Conservation (phyloP, 2,329 filamentous ascomycete species). For the Aspergillus brunneoviolaceus region DNA sequence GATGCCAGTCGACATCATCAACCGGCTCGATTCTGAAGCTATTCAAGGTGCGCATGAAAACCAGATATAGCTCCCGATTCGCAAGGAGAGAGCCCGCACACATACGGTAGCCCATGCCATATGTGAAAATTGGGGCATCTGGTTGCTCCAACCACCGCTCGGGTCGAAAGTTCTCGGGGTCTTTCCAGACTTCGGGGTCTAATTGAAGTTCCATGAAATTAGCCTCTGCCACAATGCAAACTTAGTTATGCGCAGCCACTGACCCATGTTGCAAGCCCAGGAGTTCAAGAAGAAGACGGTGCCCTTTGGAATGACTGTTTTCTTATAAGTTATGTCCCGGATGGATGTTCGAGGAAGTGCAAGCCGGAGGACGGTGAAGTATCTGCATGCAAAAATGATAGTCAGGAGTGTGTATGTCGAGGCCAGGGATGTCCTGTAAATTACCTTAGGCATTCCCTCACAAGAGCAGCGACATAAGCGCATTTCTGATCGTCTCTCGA, state of each 20-base stretch:
- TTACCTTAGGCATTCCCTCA: slow-evolving; percentile 60
- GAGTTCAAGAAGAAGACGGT: slow-evolving; percentile 66
- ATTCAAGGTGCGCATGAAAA: slow-evolving; percentile 62
- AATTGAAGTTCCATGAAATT: neutral
- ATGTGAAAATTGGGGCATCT: slow-evolving; percentile 64
- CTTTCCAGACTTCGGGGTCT: slow-evolving; percentile 58
- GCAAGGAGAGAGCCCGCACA: slow-evolving; percentile 64
- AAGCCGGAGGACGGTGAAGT: slow-evolving; percentile 63
- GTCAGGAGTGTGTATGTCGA: neutral
- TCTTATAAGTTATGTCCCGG: slow-evolving; percentile 59
- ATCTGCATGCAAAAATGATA: slow-evolving; percentile 34
- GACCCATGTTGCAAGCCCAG: slow-evolving; percentile 69
- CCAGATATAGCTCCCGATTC: slow-evolving; percentile 64
- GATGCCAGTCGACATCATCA: slow-evolving; percentile 58
- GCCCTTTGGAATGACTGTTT: slow-evolving; percentile 59
- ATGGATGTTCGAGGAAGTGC: slow-evolving; percentile 62
- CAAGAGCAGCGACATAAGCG: slow-evolving; percentile 62
- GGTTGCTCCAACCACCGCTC: slow-evolving; percentile 65
- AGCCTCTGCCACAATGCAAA: too few relatives aligned
- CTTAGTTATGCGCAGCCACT: slow-evolving; percentile 18
- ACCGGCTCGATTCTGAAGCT: slow-evolving; percentile 59
- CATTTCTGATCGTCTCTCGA: slow-evolving; percentile 64
- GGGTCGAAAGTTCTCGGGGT: slow-evolving; percentile 59
- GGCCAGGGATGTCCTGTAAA: neutral
- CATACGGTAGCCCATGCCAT: slow-evolving; percentile 67